These are phyloP conservation scores for Isoetes engelmannii DNA, from an alignment of 83 land plant species.

Conservation along the genomic window DNA sequence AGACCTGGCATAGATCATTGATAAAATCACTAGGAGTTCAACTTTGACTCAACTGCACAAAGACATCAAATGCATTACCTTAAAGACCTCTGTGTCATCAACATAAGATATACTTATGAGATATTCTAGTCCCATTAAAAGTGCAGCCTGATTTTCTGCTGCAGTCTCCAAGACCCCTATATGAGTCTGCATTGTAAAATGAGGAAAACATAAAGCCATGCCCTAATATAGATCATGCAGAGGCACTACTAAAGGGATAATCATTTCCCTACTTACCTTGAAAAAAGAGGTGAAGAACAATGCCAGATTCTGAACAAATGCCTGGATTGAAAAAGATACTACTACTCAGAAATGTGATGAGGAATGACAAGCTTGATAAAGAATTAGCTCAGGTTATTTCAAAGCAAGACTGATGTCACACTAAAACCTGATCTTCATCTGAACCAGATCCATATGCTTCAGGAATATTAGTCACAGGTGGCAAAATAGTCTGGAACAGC, in stretches of 20 bases:
- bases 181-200: constrained; percentile 45
- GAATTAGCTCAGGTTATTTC: background rate
- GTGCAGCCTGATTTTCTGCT: constrained; percentile 61
- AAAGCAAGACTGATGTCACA: background rate
- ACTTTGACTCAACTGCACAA: background rate
- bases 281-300: constrained; percentile 92
- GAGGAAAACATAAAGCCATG: background rate
- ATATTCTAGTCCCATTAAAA: constrained; percentile 86
- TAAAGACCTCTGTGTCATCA: constrained; percentile 96
- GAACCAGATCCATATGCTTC: constrained; percentile 86
- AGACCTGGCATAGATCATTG: constrained; percentile 49
- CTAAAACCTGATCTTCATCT: constrained; percentile 74
- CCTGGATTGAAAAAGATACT: constrained; percentile 38
- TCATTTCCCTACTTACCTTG: constrained; percentile 48
- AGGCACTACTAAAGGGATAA: background rate
- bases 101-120: constrained; percentile 90
- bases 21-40: background rate
- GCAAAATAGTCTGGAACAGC: constrained; percentile 52
- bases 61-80: constrained; percentile 43
- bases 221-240: background rate
- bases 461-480: constrained; percentile 75
- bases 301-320: constrained; percentile 92
- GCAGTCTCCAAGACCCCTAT: constrained; percentile 72
- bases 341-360: no score
- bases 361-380: no score